These are phyloP conservation scores for Naganishia liquefaciens DNA, from an alignment of 1,284 basidiomycete genomes.

Conservation along the genomic window DNA sequence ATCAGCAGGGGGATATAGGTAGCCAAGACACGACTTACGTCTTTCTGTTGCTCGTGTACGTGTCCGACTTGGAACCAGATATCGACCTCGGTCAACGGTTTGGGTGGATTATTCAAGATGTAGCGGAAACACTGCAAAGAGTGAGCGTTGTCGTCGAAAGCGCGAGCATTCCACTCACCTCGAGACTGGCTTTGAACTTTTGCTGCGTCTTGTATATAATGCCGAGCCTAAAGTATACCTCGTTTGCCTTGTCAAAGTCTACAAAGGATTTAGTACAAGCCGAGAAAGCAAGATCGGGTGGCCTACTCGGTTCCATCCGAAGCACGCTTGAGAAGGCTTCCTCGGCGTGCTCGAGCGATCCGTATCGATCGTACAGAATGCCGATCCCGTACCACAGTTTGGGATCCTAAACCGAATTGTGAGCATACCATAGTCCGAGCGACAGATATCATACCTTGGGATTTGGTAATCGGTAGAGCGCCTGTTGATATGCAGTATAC, in stretches of 20 bases:
- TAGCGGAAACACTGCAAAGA: slow-evolving; percentile 77
- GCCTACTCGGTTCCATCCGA: slow-evolving; percentile 87
- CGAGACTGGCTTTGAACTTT: slow-evolving; percentile 80
- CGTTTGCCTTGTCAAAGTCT: slow-evolving; percentile 99
- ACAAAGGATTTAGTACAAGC: slow-evolving; percentile 35
- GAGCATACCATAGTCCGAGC: background rate
- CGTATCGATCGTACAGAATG: slow-evolving; percentile 97
- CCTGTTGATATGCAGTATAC: slow-evolving; percentile 98
- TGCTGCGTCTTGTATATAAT: slow-evolving; percentile 99
- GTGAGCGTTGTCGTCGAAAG: slow-evolving; percentile 14
- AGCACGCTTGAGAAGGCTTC: slow-evolving; percentile 97
- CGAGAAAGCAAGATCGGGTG: background rate
- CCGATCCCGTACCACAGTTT: slow-evolving; percentile 99
- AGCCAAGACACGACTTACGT: slow-evolving; percentile 62
- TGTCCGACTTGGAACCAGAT: slow-evolving; percentile 99
- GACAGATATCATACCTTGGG: slow-evolving; percentile 67
- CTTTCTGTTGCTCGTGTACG: slow-evolving; percentile 94
- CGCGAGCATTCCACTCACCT: slow-evolving; percentile 52
- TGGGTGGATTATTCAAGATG: slow-evolving; percentile 91
- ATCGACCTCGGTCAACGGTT: slow-evolving; percentile 91
- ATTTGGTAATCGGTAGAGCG: slow-evolving; percentile 90
- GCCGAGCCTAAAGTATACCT: slow-evolving; percentile 95
- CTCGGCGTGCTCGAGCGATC: slow-evolving; percentile 96
- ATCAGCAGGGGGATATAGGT: background rate
- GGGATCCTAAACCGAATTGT: slow-evolving; percentile 69